A percentile compares a stretch with the other conserved stretches of the same genome.
phyloP scores from a whole-genome alignment of 352 stramenopile species.

The Phytophthora citricola region DNA sequence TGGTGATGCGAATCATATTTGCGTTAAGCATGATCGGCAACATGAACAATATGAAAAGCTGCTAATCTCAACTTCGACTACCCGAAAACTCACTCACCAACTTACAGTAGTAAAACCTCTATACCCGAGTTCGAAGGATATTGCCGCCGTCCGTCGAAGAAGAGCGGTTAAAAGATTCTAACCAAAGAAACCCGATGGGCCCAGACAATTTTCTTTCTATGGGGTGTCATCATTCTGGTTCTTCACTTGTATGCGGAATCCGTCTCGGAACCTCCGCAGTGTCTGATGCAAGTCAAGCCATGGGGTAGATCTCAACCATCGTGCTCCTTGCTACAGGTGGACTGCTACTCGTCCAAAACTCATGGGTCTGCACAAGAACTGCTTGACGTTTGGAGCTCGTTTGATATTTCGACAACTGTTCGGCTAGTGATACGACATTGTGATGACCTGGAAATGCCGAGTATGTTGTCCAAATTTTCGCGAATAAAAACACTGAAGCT shows the following conservation, averaged over 20 bases:
- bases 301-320: slow-evolving; percentile 32
- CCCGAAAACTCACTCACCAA: too few relatives aligned
- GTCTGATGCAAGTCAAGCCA: slow-evolving; percentile 35
- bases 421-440: slow-evolving; percentile 51
- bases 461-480: slow-evolving; percentile 31
- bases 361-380: slow-evolving; percentile 19
- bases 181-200: neutral
- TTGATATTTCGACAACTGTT: slow-evolving; percentile 29
- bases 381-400: slow-evolving; percentile 3
- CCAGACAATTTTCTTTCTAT: slow-evolving; percentile 24
- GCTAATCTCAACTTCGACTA: neutral
- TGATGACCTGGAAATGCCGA: slow-evolving; percentile 29
- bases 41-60: slow-evolving; percentile 45
- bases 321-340: slow-evolving; percentile 36
- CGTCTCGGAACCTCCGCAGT: slow-evolving; percentile 5
- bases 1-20: slow-evolving; percentile 44
- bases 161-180: too few relatives aligned
- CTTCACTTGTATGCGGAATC: slow-evolving; percentile 29
- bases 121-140: too few relatives aligned
- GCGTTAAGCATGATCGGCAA: slow-evolving; percentile 40
- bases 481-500: slow-evolving; percentile 36
- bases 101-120: too few relatives aligned
- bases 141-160: too few relatives aligned
- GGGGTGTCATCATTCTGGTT: slow-evolving; percentile 24
- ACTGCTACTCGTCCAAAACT: slow-evolving; percentile 19